These are phyloP conservation scores for Ulmus americana DNA, from an alignment of 331 rosid genomes.

Conservation along the genomic window DNA sequence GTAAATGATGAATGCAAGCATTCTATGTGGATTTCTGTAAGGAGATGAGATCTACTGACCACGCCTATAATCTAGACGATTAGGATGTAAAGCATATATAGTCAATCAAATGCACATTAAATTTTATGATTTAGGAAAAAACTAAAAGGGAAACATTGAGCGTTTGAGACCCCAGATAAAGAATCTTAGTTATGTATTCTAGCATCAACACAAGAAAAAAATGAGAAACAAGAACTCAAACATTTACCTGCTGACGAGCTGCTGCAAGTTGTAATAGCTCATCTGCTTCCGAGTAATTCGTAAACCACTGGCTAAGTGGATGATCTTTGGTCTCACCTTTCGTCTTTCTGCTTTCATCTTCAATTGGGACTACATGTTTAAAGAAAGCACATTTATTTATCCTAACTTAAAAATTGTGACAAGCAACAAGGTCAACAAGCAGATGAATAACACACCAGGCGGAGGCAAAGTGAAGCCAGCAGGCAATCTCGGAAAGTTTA, in stretches of 20 bases:
- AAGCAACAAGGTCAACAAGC: slow-evolving; percentile 7
- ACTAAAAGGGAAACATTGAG: background rate
- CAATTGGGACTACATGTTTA: slow-evolving; percentile 48
- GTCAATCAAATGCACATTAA: background rate
- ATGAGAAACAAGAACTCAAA: background rate
- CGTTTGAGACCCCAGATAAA: too few species aligned
- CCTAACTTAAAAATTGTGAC: slow-evolving; percentile 18
- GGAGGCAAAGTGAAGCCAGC: slow-evolving; percentile 53
- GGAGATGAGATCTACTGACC: background rate
- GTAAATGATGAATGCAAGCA: background rate
- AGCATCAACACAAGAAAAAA: background rate
- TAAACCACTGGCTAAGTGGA: slow-evolving; percentile 59
- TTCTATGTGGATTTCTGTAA: background rate
- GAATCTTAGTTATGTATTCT: background rate
- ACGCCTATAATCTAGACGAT: background rate
- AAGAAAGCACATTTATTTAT: slow-evolving; percentile 8
- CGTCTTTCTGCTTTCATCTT: slow-evolving; percentile 57
- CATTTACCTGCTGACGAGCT: slow-evolving; percentile 72
- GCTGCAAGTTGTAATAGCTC: slow-evolving; percentile 75
- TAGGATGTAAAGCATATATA: background rate
- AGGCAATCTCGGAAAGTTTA: slow-evolving; percentile 53
- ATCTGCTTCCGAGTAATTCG: slow-evolving; percentile 77
- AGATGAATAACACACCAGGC: slow-evolving; percentile 41
- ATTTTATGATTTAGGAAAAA: background rate
- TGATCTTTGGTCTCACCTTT: slow-evolving; percentile 72